Conservation (phyloP, 208 protist genomes). For the Porcisia hertigi region DNA sequence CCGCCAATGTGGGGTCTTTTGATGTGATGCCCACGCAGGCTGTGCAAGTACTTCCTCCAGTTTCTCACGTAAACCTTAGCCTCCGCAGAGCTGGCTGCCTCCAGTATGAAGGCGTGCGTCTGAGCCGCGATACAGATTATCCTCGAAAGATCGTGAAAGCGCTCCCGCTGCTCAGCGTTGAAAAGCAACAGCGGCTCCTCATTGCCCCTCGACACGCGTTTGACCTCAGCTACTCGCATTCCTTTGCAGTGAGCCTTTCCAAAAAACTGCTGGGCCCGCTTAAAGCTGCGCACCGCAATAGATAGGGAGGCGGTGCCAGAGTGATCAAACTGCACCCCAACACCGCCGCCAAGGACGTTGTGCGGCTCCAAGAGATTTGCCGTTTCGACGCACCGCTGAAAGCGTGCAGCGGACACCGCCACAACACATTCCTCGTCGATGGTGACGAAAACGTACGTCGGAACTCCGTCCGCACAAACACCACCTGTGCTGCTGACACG, state of each 20-base stretch:
- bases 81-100: slow-evolving; percentile 36
- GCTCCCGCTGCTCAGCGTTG: slow-evolving; percentile 20
- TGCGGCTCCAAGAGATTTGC: slow-evolving; percentile 17
- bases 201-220: slow-evolving; percentile 50
- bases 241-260: slow-evolving; percentile 34
- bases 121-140: slow-evolving; percentile 50
- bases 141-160: slow-evolving; percentile 34
- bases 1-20: neutral
- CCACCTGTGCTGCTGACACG: neutral
- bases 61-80: slow-evolving; percentile 38
- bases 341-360: neutral
- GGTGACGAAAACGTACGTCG: slow-evolving; percentile 65
- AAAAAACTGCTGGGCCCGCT: slow-evolving; percentile 39
- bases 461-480: slow-evolving; percentile 1
- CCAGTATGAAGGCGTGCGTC: slow-evolving; percentile 63
- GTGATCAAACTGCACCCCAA: neutral
- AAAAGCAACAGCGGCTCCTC: slow-evolving; percentile 43
- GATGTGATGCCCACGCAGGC: neutral
- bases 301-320: neutral
- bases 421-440: slow-evolving; percentile 48
- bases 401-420: slow-evolving; percentile 38
- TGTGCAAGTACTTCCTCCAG: slow-evolving; percentile 26
- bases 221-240: slow-evolving; percentile 37
- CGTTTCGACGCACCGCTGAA: slow-evolving; percentile 20
- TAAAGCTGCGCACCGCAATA: slow-evolving; percentile 36